phyloP scores from a whole-genome alignment of 768 basidiomycete species.

The Megacollybia marginata region DNA sequence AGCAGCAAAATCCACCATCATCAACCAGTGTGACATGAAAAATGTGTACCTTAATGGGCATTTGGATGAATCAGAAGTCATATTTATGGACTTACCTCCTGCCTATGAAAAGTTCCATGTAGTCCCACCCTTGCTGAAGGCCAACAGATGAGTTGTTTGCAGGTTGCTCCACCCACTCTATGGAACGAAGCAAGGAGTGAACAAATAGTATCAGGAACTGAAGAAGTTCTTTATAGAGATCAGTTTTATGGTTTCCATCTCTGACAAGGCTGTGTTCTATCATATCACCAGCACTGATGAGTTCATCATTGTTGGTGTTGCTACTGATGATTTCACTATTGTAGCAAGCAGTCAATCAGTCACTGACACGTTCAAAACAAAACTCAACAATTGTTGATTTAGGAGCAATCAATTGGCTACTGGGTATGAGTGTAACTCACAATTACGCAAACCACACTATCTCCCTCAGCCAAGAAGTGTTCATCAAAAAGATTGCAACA shows the following conservation, averaged over 20 bases:
- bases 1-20: constrained; percentile 2
- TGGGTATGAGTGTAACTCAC: constrained; percentile 11
- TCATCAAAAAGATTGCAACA: too few species aligned
- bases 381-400: constrained; percentile 9
- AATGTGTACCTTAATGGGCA: constrained; percentile 18
- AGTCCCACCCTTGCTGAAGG: neutral
- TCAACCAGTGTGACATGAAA: constrained; percentile 15
- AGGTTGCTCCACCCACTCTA: constrained; percentile 21
- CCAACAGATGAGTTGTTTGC: too few species aligned
- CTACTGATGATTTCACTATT: constrained; percentile 16
- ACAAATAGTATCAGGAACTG: too few species aligned
- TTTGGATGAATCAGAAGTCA: constrained; percentile 14
- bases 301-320: constrained; percentile 14
- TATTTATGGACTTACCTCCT: too few species aligned
- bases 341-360: neutral
- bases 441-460: constrained; percentile 8
- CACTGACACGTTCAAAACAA: neutral
- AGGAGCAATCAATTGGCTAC: too few species aligned
- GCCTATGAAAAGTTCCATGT: constrained; percentile 7
- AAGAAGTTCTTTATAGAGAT: constrained; percentile 6
- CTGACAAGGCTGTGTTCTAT: constrained; percentile 18
- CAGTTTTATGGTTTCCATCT: constrained; percentile 6
- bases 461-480: constrained; percentile 10
- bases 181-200: constrained; percentile 28
- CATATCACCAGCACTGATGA: constrained; percentile 4